Conservation (phyloP, 1,284 basidiomycete species). For the Puccinia triticina region DNA sequence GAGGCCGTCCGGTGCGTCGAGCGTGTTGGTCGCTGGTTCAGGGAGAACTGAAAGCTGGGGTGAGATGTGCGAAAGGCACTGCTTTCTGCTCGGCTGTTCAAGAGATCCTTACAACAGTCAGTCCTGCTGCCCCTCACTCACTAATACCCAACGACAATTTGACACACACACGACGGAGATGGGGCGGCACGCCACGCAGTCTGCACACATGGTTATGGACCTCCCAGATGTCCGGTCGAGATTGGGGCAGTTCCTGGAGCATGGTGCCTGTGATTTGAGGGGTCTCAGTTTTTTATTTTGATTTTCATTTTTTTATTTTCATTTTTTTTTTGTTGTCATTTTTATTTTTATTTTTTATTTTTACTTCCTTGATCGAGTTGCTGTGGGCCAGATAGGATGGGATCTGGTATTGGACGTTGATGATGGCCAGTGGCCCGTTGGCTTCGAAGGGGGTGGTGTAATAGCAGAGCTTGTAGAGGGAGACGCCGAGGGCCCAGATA, state of each 20-base stretch:
- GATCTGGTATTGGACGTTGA: slow-evolving; percentile 93
- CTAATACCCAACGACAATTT: neutral
- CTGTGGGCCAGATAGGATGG: slow-evolving; percentile 93
- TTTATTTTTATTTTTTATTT: too few species aligned
- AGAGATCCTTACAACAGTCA: neutral
- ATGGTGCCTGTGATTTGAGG: slow-evolving; percentile 52
- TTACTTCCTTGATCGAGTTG: slow-evolving; percentile 74
- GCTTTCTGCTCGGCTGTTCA: slow-evolving; percentile 23
- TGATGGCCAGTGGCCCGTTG: slow-evolving; percentile 90
- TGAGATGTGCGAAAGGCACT: neutral
- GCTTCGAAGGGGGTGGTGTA: slow-evolving; percentile 99
- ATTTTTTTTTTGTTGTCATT: too few species aligned
- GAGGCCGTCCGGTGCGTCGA: slow-evolving; percentile 29
- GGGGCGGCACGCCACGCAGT: slow-evolving; percentile 55
- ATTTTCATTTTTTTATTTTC: too few species aligned
- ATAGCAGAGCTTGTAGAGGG: slow-evolving; percentile 85
- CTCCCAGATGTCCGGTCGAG: slow-evolving; percentile 58
- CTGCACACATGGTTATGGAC: slow-evolving; percentile 58
- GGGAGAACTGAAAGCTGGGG: slow-evolving; percentile 9
- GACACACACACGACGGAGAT: slow-evolving; percentile 53
- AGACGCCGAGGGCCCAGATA: slow-evolving; percentile 75
- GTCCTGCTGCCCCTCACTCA: too few species aligned
- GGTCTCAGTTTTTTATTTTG: too few species aligned
- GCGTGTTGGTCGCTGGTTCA: slow-evolving; percentile 46
- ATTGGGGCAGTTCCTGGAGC: slow-evolving; percentile 55